phyloP scores from a whole-genome alignment of 1,284 basidiomycete species.

The Boletellus deceptivus region DNA sequence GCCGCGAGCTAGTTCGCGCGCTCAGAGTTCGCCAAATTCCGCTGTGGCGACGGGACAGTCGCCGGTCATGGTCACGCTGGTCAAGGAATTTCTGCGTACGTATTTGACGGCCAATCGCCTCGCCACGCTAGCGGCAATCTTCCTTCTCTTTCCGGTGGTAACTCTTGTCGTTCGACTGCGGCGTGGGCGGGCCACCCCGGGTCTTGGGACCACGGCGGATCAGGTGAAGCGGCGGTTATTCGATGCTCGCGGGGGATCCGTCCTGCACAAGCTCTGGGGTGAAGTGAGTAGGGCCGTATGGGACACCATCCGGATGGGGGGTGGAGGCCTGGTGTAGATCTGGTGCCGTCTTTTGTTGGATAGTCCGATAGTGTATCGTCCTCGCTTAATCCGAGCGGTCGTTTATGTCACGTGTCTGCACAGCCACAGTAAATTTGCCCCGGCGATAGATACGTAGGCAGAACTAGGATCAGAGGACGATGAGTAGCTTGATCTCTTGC shows the following conservation, averaged over 20 bases:
- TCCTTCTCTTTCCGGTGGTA: slow-evolving; percentile 59
- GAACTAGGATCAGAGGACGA: slow-evolving; percentile 25
- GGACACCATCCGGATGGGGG: slow-evolving; percentile 75
- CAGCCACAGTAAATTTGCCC: too few species aligned
- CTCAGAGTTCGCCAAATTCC: slow-evolving; percentile 23
- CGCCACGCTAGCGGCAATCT: slow-evolving; percentile 51
- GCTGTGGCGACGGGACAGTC: slow-evolving; percentile 33
- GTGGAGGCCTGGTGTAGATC: slow-evolving; percentile 61
- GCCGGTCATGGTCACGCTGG: slow-evolving; percentile 43
- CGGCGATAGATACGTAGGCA: too few species aligned
- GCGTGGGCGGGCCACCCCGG: slow-evolving; percentile 29
- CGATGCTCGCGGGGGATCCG: slow-evolving; percentile 37
- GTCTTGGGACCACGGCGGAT: slow-evolving; percentile 45
- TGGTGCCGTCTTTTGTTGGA: neutral
- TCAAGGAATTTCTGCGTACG: slow-evolving; percentile 45
- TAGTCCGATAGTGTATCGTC: slow-evolving; percentile 15
- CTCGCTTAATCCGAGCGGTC: slow-evolving; percentile 4
- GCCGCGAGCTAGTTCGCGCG: slow-evolving; percentile 13
- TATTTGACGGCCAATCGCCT: slow-evolving; percentile 48
- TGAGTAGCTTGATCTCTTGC: slow-evolving; percentile 74
- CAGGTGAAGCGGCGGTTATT: slow-evolving; percentile 55
- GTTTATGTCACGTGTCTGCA: slow-evolving; percentile 20
- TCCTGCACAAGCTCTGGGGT: slow-evolving; percentile 50
- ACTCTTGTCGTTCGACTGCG: slow-evolving; percentile 55
- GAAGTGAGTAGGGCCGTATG: slow-evolving; percentile 52